Base-by-base conservation (phyloP, 73 alveolate genomes). In the Blepharisma japonicum region DNA sequence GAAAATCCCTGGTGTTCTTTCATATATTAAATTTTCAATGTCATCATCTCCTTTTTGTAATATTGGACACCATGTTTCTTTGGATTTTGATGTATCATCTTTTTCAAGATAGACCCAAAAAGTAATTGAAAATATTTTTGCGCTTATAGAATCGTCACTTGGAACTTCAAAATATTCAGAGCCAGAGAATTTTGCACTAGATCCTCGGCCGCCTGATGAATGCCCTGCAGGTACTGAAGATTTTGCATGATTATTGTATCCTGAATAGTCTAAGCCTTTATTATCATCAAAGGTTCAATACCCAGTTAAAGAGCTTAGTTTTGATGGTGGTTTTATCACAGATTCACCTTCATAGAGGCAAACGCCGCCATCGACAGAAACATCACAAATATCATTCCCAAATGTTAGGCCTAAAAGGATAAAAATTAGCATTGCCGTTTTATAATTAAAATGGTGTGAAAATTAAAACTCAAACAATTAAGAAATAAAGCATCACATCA, bases 21-120 rank as follows among this genome's bases (percentile, higher is more conserved):
- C 81, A 6, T 18, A 79, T 6, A 18, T 46, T 4, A 61, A 68
- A 55, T 66, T 61, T 48, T 53, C 77, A 18, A 53, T 55, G 47
- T 82, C 80, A n/a, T 80, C 92, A 72, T 51, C 54, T 4, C 92
- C 92, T 78, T 85, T 85, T 55, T 85, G 68, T 7, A 85, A 53
- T 25, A 85, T 81, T 9, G 92, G 89, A 48, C 92, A 70, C 80
- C 80, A 70, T 0, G 20, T 70, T 7, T 71, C 80, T 8, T 9
- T 42, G 4, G 21, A 18, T 7, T 70, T 46, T 27, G 42, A 14
- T n/a, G 80, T 70, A 21, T 70, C 80, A n/a, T 38, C 80, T 38
- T 70, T 46, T 38, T 70, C 70, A 7, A 70, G 5, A 39, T 14
- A 70, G 46, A 70, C n/a, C 80, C 80, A 70, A 21, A 70, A 70